Conservation (phyloP, 2,329 filamentous ascomycete genomes). For the Dendryphion nanum region DNA sequence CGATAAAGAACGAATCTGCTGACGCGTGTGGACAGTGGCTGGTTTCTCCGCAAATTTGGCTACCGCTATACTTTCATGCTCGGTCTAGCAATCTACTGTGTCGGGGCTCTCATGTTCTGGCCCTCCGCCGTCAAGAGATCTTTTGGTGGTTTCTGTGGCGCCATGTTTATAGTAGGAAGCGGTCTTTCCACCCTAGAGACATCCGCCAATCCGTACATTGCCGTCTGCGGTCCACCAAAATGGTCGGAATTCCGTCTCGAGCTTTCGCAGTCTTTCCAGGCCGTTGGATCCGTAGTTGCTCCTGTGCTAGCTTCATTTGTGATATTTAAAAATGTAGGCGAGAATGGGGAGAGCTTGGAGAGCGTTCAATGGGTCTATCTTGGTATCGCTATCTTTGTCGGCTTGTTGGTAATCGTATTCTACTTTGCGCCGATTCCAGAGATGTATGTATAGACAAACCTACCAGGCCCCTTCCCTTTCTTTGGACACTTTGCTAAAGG, state of each 20-base stretch:
- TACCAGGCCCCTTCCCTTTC: constrained; percentile 52
- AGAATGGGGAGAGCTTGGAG: constrained; percentile 55
- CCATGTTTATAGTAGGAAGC: constrained; percentile 70
- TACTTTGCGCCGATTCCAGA: constrained; percentile 68
- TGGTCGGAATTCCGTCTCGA: constrained; percentile 77
- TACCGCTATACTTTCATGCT: constrained; percentile 80
- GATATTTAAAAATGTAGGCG: constrained; percentile 66
- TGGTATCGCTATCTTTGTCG: constrained; percentile 73
- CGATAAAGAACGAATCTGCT: no score
- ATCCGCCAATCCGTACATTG: constrained; percentile 73
- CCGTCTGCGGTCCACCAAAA: constrained; percentile 70
- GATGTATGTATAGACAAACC: constrained; percentile 68
- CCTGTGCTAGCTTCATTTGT: constrained; percentile 71
- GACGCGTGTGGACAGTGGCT: no score
- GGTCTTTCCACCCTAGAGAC: constrained; percentile 74
- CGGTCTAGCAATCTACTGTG: constrained; percentile 66
- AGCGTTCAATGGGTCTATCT: constrained; percentile 80
- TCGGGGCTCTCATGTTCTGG: constrained; percentile 79
- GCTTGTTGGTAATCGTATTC: constrained; percentile 64
- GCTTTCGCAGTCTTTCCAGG: constrained; percentile 74
- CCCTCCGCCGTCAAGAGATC: constrained; percentile 71
- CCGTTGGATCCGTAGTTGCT: constrained; percentile 70
- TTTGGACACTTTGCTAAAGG: no score
- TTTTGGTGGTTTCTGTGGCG: constrained; percentile 72
- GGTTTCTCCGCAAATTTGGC: constrained; percentile 69